Evolutionary conservation across 352 stramenopile genomes (phyloP), one percentile per base, ranked within the genome.

Genomic region (Pythium guiyangense): DNA sequence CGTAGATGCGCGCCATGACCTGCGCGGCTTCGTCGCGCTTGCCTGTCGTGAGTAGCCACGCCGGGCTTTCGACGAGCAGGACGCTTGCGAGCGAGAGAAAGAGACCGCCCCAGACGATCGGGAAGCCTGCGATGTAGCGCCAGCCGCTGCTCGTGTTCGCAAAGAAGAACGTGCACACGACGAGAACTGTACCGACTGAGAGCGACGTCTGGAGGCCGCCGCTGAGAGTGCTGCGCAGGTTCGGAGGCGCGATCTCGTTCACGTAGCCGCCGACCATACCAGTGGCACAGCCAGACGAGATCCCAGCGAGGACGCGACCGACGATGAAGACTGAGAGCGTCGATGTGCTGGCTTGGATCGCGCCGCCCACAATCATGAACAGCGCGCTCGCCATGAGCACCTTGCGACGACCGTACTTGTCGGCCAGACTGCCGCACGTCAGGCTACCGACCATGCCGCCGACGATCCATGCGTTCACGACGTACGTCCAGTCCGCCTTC

Each of bases 161-260:
- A 57, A 81, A 83, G 63, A 84, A 87, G 60, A 87, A 84, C 14
- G 71, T 65, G n/a, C 70, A 66, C 0, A 56, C 68, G 22, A 79
- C 71, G 11, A 74, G 9, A 17, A 86, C 56, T 42, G 83, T 79
- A 26, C 73, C 73, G 43, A 82, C 63, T 0, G 65, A 73, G 25
- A 86, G 64, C 0, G 69, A 71, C 25, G 79, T 72, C 51, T 86
- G 75, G 35, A 83, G 64, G 10, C 70, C 65, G 8, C 66, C 59
- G 26, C 65, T 60, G 14, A 80, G 63, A 6, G 45, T 39, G 47
- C 58, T 67, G 43, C 71, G 71, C 25, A 80, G 50, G 50, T 71
- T 63, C n/a, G 66, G 60, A 15, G 71, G 71, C 47, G 71, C 54
- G 35, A 84, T 56, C 54, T 86, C 76, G 52, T 77, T 82, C 59